Percentiles rank a stretch among this genome's conserved stretches.
phyloP scores from a whole-genome alignment of 331 rosid genomes.

The Prunus yedoensis region DNA sequence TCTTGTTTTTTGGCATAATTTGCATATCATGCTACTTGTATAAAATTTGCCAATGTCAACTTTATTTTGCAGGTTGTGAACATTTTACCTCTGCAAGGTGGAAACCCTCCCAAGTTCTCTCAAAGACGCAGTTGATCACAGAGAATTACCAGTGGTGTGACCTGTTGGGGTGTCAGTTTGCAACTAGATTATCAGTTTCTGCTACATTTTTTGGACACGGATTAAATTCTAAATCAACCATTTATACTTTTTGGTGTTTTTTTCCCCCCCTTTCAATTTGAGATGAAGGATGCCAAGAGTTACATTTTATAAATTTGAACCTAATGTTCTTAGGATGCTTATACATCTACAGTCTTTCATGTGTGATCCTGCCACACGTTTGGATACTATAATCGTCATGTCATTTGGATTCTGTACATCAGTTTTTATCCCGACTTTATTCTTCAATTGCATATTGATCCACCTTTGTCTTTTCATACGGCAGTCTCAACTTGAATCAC shows the following conservation, averaged over 20 bases:
- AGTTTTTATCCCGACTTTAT: too few relatives aligned
- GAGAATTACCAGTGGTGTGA: conserved; percentile 84
- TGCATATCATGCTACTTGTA: background rate
- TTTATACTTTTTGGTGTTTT: background rate
- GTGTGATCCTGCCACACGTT: background rate
- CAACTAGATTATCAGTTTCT: background rate
- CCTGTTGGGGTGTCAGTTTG: background rate
- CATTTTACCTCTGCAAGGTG: conserved; percentile 72
- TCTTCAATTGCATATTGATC: too few relatives aligned
- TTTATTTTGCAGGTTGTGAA: conserved; percentile 53
- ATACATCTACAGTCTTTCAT: background rate
- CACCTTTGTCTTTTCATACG: too few relatives aligned
- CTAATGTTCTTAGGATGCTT: too few relatives aligned
- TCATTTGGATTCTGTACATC: background rate
- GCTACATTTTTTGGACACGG: conserved; percentile 1
- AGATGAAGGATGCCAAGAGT: too few relatives aligned
- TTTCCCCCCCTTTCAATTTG: background rate
- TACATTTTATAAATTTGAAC: background rate
- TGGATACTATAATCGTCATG: background rate
- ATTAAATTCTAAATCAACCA: too few relatives aligned
- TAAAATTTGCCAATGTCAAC: background rate
- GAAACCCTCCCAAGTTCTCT: conserved; percentile 70
- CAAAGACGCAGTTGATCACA: conserved; percentile 87
- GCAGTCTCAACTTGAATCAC: too few relatives aligned
- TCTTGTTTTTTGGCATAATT: background rate